phyloP scores from a whole-genome alignment of 2,329 filamentous ascomycete genomes.

The Pyricularia sp. region DNA sequence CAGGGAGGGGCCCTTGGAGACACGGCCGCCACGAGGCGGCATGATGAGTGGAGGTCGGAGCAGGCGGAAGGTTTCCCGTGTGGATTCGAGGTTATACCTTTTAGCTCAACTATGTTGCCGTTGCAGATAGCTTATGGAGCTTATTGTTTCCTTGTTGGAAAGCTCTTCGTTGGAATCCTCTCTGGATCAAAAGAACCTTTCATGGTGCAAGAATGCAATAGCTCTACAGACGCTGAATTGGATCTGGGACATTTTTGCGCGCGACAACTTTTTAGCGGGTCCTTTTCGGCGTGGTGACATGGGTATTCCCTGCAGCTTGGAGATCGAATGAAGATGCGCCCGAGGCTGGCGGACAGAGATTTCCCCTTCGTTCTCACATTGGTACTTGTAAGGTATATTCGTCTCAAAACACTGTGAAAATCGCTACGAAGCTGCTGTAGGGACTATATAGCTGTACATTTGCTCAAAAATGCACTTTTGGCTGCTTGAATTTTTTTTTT shows the following conservation, averaged over 20 bases:
- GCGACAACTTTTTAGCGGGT: neutral
- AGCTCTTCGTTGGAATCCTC: neutral
- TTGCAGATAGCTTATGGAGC: neutral
- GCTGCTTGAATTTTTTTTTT: no score
- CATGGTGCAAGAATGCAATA: neutral
- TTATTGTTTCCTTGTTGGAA: neutral
- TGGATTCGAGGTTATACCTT: neutral
- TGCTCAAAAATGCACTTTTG: no score
- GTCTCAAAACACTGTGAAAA: neutral
- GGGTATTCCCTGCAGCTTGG: neutral
- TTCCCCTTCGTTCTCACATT: neutral
- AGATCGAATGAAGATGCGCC: neutral
- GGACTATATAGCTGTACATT: no score
- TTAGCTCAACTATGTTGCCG: neutral
- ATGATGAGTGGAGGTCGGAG: neutral
- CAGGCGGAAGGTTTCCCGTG: neutral
- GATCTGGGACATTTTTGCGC: neutral
- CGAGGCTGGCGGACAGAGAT: neutral
- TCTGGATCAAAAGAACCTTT: neutral
- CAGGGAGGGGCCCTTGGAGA: conserved; percentile 27
- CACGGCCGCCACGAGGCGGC: neutral
- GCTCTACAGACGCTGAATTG: neutral
- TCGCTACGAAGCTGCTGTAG: no score
- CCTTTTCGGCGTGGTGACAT: neutral
- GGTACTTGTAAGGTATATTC: neutral